phyloP scores from a whole-genome alignment of 106 monocot genomes.

The Hemerocallis citrina region DNA sequence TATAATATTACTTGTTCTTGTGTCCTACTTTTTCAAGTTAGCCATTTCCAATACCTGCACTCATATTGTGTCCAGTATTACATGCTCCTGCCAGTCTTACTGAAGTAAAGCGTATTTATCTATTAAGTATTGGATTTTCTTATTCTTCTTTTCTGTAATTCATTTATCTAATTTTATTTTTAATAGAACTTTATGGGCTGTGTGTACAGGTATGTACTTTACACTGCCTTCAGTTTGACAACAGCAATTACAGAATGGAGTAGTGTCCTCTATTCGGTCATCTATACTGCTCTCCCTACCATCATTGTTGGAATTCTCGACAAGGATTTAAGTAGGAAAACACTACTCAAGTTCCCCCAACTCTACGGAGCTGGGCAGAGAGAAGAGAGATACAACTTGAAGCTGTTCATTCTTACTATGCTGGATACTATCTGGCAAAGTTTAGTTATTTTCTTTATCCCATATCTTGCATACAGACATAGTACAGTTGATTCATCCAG shows the following conservation, averaged over 20 bases:
- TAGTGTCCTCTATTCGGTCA: slow-evolving; percentile 70
- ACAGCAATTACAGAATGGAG: slow-evolving; percentile 87
- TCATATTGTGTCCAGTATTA: no score
- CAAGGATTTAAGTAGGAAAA: slow-evolving; percentile 77
- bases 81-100: no score
- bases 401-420: slow-evolving; percentile 66
- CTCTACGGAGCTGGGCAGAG: slow-evolving; percentile 82
- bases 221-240: slow-evolving; percentile 75
- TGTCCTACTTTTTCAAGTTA: no score
- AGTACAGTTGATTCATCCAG: slow-evolving; percentile 59
- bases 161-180: background rate
- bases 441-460: slow-evolving; percentile 68
- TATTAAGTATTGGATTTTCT: no score
- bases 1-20: no score
- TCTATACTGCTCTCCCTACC: slow-evolving; percentile 90
- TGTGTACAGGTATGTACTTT: slow-evolving; percentile 73
- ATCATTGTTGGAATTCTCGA: slow-evolving; percentile 84
- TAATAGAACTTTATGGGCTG: background rate
- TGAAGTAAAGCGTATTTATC: no score
- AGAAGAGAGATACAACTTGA: slow-evolving; percentile 83
- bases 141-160: background rate
- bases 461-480: slow-evolving; percentile 55
- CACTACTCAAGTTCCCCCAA: slow-evolving; percentile 68
- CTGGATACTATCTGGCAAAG: slow-evolving; percentile 85
- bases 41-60: no score